These are phyloP conservation scores for Phaeomoniella chlamydospora DNA, from an alignment of 2,329 filamentous ascomycete species.

Conservation along the genomic window DNA sequence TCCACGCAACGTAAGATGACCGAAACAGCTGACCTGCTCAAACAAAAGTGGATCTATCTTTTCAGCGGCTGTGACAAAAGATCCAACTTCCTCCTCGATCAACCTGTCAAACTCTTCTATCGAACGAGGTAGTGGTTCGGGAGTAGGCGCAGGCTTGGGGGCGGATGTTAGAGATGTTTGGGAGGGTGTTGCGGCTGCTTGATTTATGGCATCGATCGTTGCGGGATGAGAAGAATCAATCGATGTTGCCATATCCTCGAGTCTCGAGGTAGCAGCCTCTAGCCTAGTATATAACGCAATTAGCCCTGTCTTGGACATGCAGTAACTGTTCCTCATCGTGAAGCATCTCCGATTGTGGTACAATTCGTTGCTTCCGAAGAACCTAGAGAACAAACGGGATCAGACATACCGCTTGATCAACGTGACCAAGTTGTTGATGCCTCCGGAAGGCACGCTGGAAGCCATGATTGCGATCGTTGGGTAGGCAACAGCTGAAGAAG, in stretches of 20 bases:
- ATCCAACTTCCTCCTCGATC: conserved; percentile 57
- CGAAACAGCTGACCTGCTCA: conserved; percentile 51
- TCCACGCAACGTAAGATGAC: conserved; percentile 26
- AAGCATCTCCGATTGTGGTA: no score
- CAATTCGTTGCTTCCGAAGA: no score
- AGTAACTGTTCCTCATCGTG: no score
- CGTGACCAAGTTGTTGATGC: conserved; percentile 89
- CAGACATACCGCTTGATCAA: conserved; percentile 83
- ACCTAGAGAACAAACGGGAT: no score
- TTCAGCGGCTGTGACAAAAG: conserved; percentile 64
- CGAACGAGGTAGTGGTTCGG: conserved; percentile 54
- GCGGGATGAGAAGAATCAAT: conserved; percentile 33
- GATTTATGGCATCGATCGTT: conserved; percentile 17
- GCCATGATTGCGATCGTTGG: conserved; percentile 1
- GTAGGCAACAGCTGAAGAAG: conserved; percentile 15
- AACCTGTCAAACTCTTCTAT: conserved; percentile 80
- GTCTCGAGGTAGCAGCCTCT: conserved; percentile 86
- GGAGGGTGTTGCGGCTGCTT: conserved; percentile 16
- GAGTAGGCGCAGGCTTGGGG: conserved; percentile 30
- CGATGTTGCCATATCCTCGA: conserved; percentile 88
- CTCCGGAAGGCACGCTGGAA: conserved; percentile 5
- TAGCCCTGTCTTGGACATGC: no score
- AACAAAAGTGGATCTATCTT: conserved; percentile 64
- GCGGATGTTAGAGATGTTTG: conserved; percentile 21
- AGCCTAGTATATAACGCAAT: conserved; percentile 50